A percentile compares a stretch with the other conserved stretches of the same genome.
Conservation (phyloP, 2,329 filamentous ascomycete species). For the Helotiales sp. region DNA sequence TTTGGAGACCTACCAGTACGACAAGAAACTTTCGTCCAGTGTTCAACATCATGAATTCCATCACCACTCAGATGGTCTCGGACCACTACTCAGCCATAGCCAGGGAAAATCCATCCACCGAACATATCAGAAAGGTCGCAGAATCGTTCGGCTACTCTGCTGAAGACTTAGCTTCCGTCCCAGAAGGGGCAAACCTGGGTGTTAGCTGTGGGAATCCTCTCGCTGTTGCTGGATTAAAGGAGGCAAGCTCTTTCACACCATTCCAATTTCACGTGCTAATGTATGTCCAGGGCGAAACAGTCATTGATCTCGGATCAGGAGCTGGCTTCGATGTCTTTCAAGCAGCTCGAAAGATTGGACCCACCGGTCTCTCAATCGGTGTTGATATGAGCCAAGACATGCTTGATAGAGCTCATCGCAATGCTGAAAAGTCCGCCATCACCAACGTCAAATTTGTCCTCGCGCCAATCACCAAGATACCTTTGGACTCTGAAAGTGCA, state of each 20-base stretch:
- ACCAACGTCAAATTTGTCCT: slow-evolving; percentile 53
- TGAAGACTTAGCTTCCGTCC: slow-evolving; percentile 20
- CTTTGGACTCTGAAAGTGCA: slow-evolving; percentile 42
- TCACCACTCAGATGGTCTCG: slow-evolving; percentile 6
- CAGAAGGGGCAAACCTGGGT: slow-evolving; percentile 25
- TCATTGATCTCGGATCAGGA: slow-evolving; percentile 58
- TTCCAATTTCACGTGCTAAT: neutral
- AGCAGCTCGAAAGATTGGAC: slow-evolving; percentile 49
- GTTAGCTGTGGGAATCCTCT: slow-evolving; percentile 27
- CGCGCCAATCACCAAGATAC: slow-evolving; percentile 50
- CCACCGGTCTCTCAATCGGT: slow-evolving; percentile 50
- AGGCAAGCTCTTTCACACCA: slow-evolving; percentile 1
- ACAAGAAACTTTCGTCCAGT: no score
- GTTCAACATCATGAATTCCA: neutral
- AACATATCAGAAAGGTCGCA: slow-evolving; percentile 39
- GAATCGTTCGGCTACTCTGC: slow-evolving; percentile 52
- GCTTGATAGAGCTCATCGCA: slow-evolving; percentile 49
- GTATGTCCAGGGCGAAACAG: slow-evolving; percentile 50
- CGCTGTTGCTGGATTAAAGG: slow-evolving; percentile 17
- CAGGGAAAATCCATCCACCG: neutral
- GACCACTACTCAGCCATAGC: slow-evolving; percentile 14
- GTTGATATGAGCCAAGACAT: slow-evolving; percentile 56
- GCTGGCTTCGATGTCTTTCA: slow-evolving; percentile 59
- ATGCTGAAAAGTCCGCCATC: slow-evolving; percentile 40
- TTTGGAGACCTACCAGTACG: no score